phyloP scores from a whole-genome alignment of 768 basidiomycete genomes.

The Rhodotorula babjevae region DNA sequence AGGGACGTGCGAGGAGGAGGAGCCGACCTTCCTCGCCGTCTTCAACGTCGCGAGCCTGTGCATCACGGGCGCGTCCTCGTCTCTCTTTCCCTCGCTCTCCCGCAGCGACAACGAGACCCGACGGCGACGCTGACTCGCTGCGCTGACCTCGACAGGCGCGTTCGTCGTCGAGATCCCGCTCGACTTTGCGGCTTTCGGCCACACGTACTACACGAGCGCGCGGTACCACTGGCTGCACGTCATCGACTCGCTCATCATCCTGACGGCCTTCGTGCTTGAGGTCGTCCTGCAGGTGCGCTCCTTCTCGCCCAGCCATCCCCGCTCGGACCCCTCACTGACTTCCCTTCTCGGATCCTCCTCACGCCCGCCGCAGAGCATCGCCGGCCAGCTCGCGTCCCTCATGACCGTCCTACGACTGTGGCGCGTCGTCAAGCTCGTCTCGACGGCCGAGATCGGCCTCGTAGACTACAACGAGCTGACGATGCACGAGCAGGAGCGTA shows the following conservation, averaged over 20 bases:
- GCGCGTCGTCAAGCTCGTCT: slow-evolving; percentile 22
- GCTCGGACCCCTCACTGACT: not conserved
- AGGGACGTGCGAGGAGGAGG: not conserved
- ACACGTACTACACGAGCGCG: not conserved
- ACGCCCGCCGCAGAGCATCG: not conserved
- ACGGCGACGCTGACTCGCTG: not conserved
- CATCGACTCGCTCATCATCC: slow-evolving; percentile 10
- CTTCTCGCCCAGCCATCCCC: too few species aligned
- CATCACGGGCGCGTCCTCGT: not conserved
- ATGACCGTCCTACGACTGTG: slow-evolving; percentile 17
- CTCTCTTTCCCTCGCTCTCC: not conserved
- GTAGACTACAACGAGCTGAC: not conserved
- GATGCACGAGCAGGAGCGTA: not conserved
- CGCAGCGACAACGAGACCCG: rapidly evolving
- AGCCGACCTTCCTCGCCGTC: not conserved
- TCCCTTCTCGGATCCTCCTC: too few species aligned
- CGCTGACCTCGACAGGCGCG: not conserved
- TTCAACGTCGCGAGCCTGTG: not conserved
- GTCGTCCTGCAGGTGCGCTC: not conserved
- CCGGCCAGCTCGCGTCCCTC: not conserved
- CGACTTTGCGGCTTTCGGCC: slow-evolving; percentile 1
- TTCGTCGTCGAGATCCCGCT: slow-evolving; percentile 21
- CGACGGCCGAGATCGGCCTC: not conserved
- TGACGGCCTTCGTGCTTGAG: slow-evolving; percentile 15
- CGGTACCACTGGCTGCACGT: slow-evolving; percentile 15